These are phyloP conservation scores for Rhynchospora breviuscula DNA, from an alignment of 176 grass and related monocot species.

Conservation along the genomic window DNA sequence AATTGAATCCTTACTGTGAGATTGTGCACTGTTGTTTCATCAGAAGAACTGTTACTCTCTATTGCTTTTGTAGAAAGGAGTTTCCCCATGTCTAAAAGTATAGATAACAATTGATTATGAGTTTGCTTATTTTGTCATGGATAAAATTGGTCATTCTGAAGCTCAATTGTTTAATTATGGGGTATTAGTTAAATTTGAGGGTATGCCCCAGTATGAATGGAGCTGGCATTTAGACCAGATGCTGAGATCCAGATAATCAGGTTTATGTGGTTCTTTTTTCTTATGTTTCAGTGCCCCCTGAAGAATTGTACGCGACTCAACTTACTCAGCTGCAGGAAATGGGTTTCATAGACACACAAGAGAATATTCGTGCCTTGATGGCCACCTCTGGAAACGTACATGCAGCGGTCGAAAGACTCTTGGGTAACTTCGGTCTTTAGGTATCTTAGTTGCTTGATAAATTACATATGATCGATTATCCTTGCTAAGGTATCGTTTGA, in stretches of 20 bases:
- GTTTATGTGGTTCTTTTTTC: not conserved
- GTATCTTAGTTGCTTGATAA: constrained; percentile 24
- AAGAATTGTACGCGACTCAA: constrained; percentile 83
- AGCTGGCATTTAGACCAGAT: not conserved
- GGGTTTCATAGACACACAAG: constrained; percentile 81
- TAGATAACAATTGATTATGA: not conserved
- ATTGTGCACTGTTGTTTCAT: not conserved
- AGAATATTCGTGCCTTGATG: constrained; percentile 76
- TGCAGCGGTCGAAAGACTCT: constrained; percentile 88
- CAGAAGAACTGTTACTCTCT: not conserved
- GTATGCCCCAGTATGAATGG: not conserved
- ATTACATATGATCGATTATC: constrained; percentile 8
- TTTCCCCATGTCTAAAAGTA: not conserved
- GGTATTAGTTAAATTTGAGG: not conserved
- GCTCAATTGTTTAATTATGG: not conserved
- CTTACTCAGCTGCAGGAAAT: constrained; percentile 92
- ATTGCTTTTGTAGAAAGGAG: not conserved
- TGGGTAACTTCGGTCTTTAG: constrained; percentile 75
- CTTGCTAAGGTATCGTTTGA: constrained; percentile 18
- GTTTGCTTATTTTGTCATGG: not conserved
- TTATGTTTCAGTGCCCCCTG: constrained; percentile 60
- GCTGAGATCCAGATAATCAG: not conserved
- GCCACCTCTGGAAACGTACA: constrained; percentile 88
- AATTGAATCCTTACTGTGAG: too few species aligned
- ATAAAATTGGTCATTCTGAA: not conserved